Conservation (phyloP, 176 grass and related monocot species). For the Carex pumila region DNA sequence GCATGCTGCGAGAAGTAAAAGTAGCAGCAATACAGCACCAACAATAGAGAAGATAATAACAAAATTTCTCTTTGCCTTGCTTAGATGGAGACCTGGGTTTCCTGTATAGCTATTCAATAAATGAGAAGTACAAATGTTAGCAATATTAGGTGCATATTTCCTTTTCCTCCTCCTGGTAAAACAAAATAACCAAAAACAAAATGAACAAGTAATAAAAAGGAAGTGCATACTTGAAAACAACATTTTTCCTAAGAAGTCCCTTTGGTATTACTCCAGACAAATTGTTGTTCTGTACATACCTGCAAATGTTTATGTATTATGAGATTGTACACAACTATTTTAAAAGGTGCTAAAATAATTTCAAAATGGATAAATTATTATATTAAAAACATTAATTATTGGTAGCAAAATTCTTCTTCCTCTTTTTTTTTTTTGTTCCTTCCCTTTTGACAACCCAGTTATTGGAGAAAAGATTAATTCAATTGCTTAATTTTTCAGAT, state of each 20-base stretch:
- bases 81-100: slow-evolving; percentile 43
- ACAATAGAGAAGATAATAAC: slow-evolving; percentile 50
- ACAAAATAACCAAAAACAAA: not conserved
- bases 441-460: not conserved
- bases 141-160: not conserved
- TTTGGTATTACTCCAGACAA: slow-evolving; percentile 58
- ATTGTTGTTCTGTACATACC: slow-evolving; percentile 91
- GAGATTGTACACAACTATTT: not conserved
- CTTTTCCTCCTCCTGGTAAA: not conserved
- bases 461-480: not conserved
- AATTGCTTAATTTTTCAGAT: not conserved
- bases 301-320: slow-evolving; percentile 33
- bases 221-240: slow-evolving; percentile 74
- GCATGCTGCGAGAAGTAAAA: slow-evolving; percentile 37
- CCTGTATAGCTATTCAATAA: slow-evolving; percentile 49
- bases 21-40: slow-evolving; percentile 48
- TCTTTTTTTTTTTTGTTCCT: not conserved
- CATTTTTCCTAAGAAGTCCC: slow-evolving; percentile 59
- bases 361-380: no score
- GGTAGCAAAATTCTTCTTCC: no score
- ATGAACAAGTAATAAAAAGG: slow-evolving; percentile 15
- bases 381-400: no score
- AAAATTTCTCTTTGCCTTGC: slow-evolving; percentile 22
- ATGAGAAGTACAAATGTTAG: not conserved
- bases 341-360: not conserved